A percentile compares a stretch with the other conserved stretches of the same genome.
phyloP scores from a whole-genome alignment of 768 basidiomycete genomes.

The Lactarius akahatsu region DNA sequence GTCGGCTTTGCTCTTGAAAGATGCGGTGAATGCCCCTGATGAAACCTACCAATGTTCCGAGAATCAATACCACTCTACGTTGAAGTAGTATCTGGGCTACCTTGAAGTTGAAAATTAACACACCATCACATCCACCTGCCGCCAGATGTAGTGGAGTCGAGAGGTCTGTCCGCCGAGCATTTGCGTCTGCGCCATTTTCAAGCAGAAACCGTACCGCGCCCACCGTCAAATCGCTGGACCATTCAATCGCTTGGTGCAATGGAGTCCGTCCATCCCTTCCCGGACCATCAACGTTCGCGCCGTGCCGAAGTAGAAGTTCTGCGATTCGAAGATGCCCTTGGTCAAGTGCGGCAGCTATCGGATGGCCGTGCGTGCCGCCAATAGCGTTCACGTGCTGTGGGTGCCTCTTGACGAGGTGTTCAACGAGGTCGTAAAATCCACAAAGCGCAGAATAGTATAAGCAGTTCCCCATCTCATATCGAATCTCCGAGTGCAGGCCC shows the following conservation, averaged over 20 bases:
- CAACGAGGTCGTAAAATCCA: not conserved
- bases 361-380: not conserved
- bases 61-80: not conserved
- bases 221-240: not conserved
- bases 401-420: not conserved
- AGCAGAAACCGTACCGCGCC: not conserved
- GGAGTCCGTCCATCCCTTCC: not conserved
- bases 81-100: not conserved
- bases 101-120: rapidly evolving
- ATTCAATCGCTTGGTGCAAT: not conserved
- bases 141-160: not conserved
- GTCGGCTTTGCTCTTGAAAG: too few relatives aligned
- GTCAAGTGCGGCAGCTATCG: not conserved
- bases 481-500: not conserved
- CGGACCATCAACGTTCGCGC: not conserved
- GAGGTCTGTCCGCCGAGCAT: not conserved
- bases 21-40: too few relatives aligned
- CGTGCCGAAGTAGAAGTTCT: not conserved
- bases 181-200: not conserved
- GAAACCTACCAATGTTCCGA: not conserved
- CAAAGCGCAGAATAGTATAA: not conserved
- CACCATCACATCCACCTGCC: not conserved
- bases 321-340: not conserved
- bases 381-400: not conserved
- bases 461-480: not conserved